phyloP scores from a whole-genome alignment of 192 early-diverging fungal genomes.

The Chytriomyces confervae region DNA sequence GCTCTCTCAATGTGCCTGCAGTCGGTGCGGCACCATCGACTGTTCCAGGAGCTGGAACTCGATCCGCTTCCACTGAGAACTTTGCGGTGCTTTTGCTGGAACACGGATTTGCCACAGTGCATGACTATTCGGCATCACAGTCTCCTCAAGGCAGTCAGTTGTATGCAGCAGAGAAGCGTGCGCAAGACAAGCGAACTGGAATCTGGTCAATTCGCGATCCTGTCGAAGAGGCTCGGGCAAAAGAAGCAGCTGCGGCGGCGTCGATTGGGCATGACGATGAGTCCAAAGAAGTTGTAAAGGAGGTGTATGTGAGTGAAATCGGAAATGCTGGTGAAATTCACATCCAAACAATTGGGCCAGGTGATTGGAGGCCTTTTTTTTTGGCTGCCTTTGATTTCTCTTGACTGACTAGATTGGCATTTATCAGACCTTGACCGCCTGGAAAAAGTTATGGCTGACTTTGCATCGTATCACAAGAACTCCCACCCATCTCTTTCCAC shows the following conservation, averaged over 20 bases:
- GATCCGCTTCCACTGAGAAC: slow-evolving; percentile 59
- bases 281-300: slow-evolving; percentile 38
- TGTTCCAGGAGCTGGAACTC: slow-evolving; percentile 4
- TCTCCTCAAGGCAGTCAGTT: slow-evolving; percentile 71
- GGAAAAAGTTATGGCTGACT: slow-evolving; percentile 83
- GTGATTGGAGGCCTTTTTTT: slow-evolving; percentile 71
- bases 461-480: slow-evolving; percentile 67
- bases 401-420: slow-evolving; percentile 52
- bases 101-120: slow-evolving; percentile 81
- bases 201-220: slow-evolving; percentile 73
- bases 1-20: slow-evolving; percentile 68
- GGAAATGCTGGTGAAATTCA: slow-evolving; percentile 54
- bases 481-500: slow-evolving; percentile 31
- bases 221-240: slow-evolving; percentile 51
- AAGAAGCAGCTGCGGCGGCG: slow-evolving; percentile 46
- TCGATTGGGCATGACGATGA: slow-evolving; percentile 38
- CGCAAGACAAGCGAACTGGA: slow-evolving; percentile 70
- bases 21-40: slow-evolving; percentile 7
- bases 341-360: slow-evolving; percentile 77
- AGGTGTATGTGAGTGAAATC: slow-evolving; percentile 59
- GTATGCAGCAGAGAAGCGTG: slow-evolving; percentile 78
- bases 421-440: slow-evolving; percentile 59
- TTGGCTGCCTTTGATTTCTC: slow-evolving; percentile 61
- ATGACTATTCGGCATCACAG: slow-evolving; percentile 86
- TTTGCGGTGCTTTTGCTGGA: slow-evolving; percentile 77